Evolutionary conservation across 352 stramenopile species (phyloP).

Genomic region (Pythium guiyangense): DNA sequence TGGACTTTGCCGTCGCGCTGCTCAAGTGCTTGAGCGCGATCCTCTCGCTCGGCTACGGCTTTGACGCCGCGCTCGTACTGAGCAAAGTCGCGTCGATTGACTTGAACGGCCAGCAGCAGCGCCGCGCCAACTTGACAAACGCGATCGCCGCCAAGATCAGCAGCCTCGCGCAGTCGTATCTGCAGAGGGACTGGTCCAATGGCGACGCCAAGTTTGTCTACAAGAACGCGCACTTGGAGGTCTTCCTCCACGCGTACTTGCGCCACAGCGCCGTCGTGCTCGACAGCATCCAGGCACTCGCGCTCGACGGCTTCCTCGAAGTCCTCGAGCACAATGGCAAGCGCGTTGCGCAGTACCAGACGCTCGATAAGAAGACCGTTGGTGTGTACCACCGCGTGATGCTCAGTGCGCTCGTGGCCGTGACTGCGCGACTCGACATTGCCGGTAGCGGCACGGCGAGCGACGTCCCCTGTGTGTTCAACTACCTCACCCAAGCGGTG

Average conservation of each 20-base stretch:
- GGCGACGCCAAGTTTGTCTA: conserved; percentile 34
- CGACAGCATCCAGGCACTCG: conserved; percentile 44
- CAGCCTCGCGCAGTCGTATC: conserved; percentile 24
- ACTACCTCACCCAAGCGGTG: conserved; percentile 44
- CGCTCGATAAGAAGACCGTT: conserved; percentile 50
- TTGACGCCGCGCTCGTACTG: conserved; percentile 17
- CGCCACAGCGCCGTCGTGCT: conserved; percentile 29
- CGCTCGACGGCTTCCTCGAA: conserved; percentile 34
- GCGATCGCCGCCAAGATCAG: conserved; percentile 31
- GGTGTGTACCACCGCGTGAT: conserved; percentile 40
- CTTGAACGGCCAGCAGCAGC: conserved; percentile 11
- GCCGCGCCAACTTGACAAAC: conserved; percentile 8
- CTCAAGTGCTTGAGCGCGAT: conserved; percentile 22
- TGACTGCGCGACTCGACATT: conserved; percentile 37
- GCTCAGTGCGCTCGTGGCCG: conserved; percentile 36
- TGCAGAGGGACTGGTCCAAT: conserved; percentile 44
- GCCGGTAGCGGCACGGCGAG: conserved; percentile 7
- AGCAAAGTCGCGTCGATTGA: conserved; percentile 11
- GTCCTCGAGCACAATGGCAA: conserved; percentile 29
- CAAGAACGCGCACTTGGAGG: conserved; percentile 31
- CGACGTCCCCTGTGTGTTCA: conserved; percentile 31
- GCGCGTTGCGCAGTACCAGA: conserved; percentile 21
- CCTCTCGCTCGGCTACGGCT: conserved; percentile 18
- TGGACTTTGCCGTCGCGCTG: conserved; percentile 20
- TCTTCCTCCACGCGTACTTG: conserved; percentile 36